Percentiles rank a stretch among this genome's conserved stretches.
Conservation (phyloP, 208 protist genomes). For the Vickermania ingenoplastis region DNA sequence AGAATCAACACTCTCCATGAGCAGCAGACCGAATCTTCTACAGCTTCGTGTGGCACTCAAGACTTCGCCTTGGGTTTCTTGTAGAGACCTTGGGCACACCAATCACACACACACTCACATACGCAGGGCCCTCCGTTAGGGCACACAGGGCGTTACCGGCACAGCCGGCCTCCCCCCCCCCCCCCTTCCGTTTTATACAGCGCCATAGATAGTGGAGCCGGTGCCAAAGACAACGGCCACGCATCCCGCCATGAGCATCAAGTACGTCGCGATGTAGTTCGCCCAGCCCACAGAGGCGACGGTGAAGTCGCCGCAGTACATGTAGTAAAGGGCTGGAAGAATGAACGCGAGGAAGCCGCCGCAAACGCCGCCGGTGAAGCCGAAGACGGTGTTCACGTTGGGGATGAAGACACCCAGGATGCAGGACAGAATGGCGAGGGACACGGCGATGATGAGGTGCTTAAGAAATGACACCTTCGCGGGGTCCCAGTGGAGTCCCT, state of each 20-base stretch:
- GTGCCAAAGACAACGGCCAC: slow-evolving; percentile 24
- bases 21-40: too few relatives aligned
- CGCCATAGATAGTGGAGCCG: slow-evolving; percentile 10
- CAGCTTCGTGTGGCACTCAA: too few relatives aligned
- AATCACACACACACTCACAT: too few relatives aligned
- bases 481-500: background rate
- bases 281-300: slow-evolving; percentile 8
- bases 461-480: background rate
- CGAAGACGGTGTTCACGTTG: slow-evolving; percentile 14
- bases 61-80: too few relatives aligned
- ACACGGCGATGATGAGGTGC: background rate
- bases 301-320: slow-evolving; percentile 15
- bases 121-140: too few relatives aligned
- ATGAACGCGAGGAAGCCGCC: slow-evolving; percentile 17
- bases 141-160: too few relatives aligned
- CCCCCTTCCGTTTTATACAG: too few relatives aligned
- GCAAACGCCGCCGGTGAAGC: slow-evolving; percentile 12
- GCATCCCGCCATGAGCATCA: slow-evolving; percentile 8
- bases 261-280: slow-evolving; percentile 15
- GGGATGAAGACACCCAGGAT: slow-evolving; percentile 15
- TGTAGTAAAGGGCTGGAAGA: slow-evolving; percentile 19
- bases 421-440: slow-evolving; percentile 1
- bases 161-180: too few relatives aligned
- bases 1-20: too few relatives aligned
- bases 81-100: too few relatives aligned